Percentiles rank a stretch among this genome's conserved stretches.
Conservation (phyloP, 164 flowering plant genomes). For the Berberis thunbergii region DNA sequence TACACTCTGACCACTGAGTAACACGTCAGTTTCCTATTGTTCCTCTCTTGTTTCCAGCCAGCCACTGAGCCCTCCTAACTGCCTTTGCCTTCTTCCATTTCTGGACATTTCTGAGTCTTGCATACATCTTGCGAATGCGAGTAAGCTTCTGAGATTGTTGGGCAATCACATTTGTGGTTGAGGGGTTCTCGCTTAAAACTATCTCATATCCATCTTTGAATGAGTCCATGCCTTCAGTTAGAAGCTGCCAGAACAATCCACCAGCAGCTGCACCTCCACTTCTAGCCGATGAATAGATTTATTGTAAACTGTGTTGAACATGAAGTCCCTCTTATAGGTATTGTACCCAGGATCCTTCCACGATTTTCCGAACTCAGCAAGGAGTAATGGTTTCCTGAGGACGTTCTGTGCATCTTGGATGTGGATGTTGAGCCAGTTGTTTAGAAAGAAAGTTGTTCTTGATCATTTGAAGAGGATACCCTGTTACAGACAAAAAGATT, state of each 20-base stretch:
- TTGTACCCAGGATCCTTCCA: conserved; percentile 35
- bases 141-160: conserved; percentile 50
- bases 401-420: conserved; percentile 50
- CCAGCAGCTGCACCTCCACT: conserved; percentile 66
- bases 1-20: background rate
- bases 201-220: conserved; percentile 72
- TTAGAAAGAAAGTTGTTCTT: conserved; percentile 49
- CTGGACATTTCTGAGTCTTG: conserved; percentile 26
- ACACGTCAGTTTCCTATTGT: conserved; percentile 15
- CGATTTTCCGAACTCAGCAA: conserved; percentile 74
- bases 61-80: conserved; percentile 24
- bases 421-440: conserved; percentile 52
- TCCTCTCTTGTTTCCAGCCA: conserved; percentile 16
- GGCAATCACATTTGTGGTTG: conserved; percentile 40
- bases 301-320: conserved; percentile 39
- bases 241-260: conserved; percentile 75
- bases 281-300: conserved; percentile 57
- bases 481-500: conserved; percentile 20
- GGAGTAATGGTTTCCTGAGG: conserved; percentile 52
- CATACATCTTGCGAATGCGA: conserved; percentile 35
- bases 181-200: conserved; percentile 44
- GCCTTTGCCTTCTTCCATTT: conserved; percentile 32
- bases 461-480: conserved; percentile 38
- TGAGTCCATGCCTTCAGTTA: conserved; percentile 58
- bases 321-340: conserved; percentile 32